Base-by-base conservation (phyloP, 164 flowering plant genomes). In the Dillenia turbinata region DNA sequence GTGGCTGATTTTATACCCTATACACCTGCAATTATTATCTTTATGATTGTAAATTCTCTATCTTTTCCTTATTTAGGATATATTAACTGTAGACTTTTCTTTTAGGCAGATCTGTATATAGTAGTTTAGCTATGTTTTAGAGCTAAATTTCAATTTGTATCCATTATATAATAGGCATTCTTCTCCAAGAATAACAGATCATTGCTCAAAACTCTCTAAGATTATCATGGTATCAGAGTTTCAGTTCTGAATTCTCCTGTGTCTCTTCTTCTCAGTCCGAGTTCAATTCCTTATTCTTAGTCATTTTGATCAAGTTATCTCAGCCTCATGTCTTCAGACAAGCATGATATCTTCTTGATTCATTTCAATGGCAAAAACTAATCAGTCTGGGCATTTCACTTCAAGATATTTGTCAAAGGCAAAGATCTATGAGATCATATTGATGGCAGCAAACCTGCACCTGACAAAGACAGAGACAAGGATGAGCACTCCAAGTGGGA, bases 361-460 rank as follows among this genome's bases (percentile, higher is more conserved):
- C 54, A 0, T 51, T 51, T 12, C 9, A 14, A 15, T 8, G 17
- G 54, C n/a, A 51, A 51, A 14, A 51, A 51, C 17, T 51, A 51
- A 7, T 51, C 17, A 14, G n/a, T 10, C n/a, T 12, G 22, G 54
- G 54, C n/a, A 51, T 51, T 51, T n/a, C 54, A 51, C n/a, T 51
- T 51, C 54, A 15, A 51, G 17, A 51, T 19, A 15, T 47, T 24
- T 60, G 54, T 54, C 45, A 60, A 50, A 15, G 43, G 55, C n/a
- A 19, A 48, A 12, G 49, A 15, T n/a, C 11, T 45, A 16, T 56
- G 59, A n/a, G 57, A 44, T 9, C 57, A 24, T 24, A 12, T 54
- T 2, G 57, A 19, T 54, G 57, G n/a, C 1, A 12, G 16, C 17
- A n/a, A 51, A 9, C 9, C 54, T 19, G 2, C n/a, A 14, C 54